These are phyloP conservation scores for Cyclospora cayetanensis DNA, from an alignment of 169 alveolate genomes.

Conservation along the genomic window DNA sequence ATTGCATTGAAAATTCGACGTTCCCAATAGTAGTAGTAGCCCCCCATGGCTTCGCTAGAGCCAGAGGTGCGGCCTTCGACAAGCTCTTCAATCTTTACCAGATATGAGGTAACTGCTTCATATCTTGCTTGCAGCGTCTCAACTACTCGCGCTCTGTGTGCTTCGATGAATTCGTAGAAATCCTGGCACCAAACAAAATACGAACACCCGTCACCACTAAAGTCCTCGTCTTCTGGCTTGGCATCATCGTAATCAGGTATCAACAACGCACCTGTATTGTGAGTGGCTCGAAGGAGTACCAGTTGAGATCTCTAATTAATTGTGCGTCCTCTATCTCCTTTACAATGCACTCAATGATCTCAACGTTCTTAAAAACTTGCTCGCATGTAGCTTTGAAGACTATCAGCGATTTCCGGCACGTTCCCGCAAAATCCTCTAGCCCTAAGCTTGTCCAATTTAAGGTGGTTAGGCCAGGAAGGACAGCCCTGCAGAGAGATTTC, in stretches of 20 bases:
- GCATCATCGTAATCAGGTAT: no score
- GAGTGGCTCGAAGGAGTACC: conserved; percentile 78
- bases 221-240: background rate
- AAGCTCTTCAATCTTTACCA: conserved; percentile 91
- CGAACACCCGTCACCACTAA: no score
- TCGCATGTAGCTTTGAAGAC: conserved; percentile 86
- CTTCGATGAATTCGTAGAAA: conserved; percentile 89
- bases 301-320: conserved; percentile 87
- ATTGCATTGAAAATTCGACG: conserved; percentile 92
- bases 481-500: conserved; percentile 38
- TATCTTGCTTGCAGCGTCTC: conserved; percentile 88
- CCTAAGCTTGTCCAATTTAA: conserved; percentile 95
- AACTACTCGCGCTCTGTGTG: conserved; percentile 83
- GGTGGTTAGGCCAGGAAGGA: conserved; percentile 90
- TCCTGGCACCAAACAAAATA: conserved; percentile 73
- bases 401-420: conserved; percentile 81
- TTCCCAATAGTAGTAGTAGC: conserved; percentile 93
- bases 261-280: conserved; percentile 26
- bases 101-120: conserved; percentile 87
- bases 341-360: conserved; percentile 88
- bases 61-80: conserved; percentile 88
- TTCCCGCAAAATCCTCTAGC: conserved; percentile 88
- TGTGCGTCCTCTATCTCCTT: conserved; percentile 86
- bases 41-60: conserved; percentile 87
- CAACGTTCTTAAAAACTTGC: conserved; percentile 91